Base-by-base conservation (phyloP, 2,329 filamentous ascomycete genomes). In the Aspergillus ruber region DNA sequence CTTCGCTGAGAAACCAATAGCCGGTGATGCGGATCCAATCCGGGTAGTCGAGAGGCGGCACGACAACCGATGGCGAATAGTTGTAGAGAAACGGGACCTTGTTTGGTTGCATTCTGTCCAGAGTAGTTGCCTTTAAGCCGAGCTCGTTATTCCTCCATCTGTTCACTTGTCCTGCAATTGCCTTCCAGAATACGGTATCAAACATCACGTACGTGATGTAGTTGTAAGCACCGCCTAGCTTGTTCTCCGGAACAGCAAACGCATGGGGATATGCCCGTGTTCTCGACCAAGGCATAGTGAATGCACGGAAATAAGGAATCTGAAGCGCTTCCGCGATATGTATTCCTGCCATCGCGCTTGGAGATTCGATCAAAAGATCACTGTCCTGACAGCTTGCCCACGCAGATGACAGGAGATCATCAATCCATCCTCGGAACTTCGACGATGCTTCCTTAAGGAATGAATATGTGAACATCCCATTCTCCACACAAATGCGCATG, bases 51-150 rank as follows among this genome's bases (percentile, higher is more conserved):
- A 96, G 76, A 13, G 93, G 93, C 23, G 90, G 91, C 2, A 88
- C 83, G n/a, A 98, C 93, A 10, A 98, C 93, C 9, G 83, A 86
- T 0, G 90, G 89, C 47, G 88, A 95, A 67, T 96, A 97, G 70
- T 96, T 97, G 75, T 98, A 98, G 41, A 98, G 70, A 68, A 98
- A 98, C 0, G 93, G 93, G n/a, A 96, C 89, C 66, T 95, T 94
- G 73, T 96, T 95, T 2, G 88, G 85, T 70, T 96, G 90, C 81
- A 98, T 82, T 72, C 90, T 95, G 64, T 93, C 87, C 39, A 95
- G 74, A 49, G 75, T 88, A 1, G 93, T 98, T 53, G 83, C 85
- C 44, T 85, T 86, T 23, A 98, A 73, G 0, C 83, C 81, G 4
- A 98, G 78, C 20, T 84, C 80, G 54, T 83, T 86, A 65, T 88